Evolutionary conservation across 805 yeast genomes (phyloP).

Genomic region (Diddensiella transvaalensis): DNA sequence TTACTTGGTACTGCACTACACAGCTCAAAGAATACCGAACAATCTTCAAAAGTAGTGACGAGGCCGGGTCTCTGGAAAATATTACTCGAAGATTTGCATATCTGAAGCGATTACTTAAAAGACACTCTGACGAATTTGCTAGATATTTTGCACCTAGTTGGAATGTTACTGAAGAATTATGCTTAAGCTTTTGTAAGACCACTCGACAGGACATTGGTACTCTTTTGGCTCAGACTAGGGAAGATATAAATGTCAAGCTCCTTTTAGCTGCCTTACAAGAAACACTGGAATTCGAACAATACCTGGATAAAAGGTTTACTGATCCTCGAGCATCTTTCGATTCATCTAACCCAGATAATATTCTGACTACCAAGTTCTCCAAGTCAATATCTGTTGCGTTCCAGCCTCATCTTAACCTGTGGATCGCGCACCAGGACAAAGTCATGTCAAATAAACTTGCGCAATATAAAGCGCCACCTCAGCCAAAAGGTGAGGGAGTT

Average conservation of each 20-base stretch:
- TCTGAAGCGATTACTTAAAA: slow-evolving; percentile 65
- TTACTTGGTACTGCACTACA: slow-evolving; percentile 67
- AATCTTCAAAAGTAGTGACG: slow-evolving; percentile 77
- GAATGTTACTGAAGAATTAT: slow-evolving; percentile 62
- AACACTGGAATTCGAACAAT: slow-evolving; percentile 80
- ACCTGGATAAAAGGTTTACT: slow-evolving; percentile 56
- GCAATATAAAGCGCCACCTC: slow-evolving; percentile 47
- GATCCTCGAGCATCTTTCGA: slow-evolving; percentile 10
- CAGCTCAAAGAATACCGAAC: slow-evolving; percentile 69
- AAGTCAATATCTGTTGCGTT: slow-evolving; percentile 60
- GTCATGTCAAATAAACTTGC: slow-evolving; percentile 57
- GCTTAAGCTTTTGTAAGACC: slow-evolving; percentile 58
- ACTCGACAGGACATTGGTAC: slow-evolving; percentile 65
- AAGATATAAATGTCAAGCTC: slow-evolving; percentile 52
- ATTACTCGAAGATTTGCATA: slow-evolving; percentile 76
- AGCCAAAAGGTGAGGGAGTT: slow-evolving; percentile 40
- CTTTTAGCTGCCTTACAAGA: slow-evolving; percentile 67
- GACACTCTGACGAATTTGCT: slow-evolving; percentile 50
- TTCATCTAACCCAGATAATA: slow-evolving; percentile 4
- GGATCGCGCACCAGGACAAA: slow-evolving; percentile 84
- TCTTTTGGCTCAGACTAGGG: slow-evolving; percentile 35
- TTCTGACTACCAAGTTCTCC: slow-evolving; percentile 30
- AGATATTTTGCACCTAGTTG: slow-evolving; percentile 65
- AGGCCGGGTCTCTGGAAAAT: slow-evolving; percentile 93
- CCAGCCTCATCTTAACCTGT: slow-evolving; percentile 77